phyloP scores from a whole-genome alignment of 495 filamentous ascomycete genomes.

The Penicillium nucicola region DNA sequence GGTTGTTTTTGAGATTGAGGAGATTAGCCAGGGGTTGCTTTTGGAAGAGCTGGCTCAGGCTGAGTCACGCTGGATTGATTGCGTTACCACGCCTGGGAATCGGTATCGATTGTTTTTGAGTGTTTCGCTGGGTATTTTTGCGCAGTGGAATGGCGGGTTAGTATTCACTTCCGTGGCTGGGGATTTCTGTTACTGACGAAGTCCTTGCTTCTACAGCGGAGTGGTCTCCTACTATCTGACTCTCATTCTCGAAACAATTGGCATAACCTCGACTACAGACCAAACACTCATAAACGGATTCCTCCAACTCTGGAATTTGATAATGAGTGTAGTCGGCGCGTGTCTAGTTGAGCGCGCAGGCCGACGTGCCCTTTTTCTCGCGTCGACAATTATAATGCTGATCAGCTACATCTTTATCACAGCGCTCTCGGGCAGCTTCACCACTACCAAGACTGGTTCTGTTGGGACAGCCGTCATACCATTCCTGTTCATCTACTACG shows the following conservation, averaged over 20 bases:
- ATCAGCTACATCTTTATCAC: slow-evolving; percentile 51
- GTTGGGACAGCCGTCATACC: slow-evolving; percentile 52
- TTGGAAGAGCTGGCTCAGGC: neutral
- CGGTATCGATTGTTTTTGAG: slow-evolving; percentile 8
- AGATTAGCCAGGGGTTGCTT: neutral
- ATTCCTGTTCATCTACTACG: slow-evolving; percentile 54
- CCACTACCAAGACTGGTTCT: slow-evolving; percentile 32
- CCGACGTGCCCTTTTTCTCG: slow-evolving; percentile 50
- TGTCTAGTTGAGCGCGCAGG: slow-evolving; percentile 51
- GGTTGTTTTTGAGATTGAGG: slow-evolving; percentile 5
- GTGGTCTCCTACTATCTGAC: slow-evolving; percentile 59
- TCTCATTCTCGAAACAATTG: slow-evolving; percentile 51
- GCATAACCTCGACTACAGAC: slow-evolving; percentile 41
- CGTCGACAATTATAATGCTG: slow-evolving; percentile 52
- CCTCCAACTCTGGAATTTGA: slow-evolving; percentile 11
- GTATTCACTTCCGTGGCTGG: neutral
- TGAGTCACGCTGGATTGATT: neutral
- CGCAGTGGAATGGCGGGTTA: slow-evolving; percentile 10
- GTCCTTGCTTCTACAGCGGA: neutral
- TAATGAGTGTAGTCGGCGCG: slow-evolving; percentile 38
- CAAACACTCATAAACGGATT: slow-evolving; percentile 28
- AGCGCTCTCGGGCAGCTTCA: slow-evolving; percentile 48
- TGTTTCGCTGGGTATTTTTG: slow-evolving; percentile 8
- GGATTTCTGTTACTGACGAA: neutral
- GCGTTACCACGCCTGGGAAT: slow-evolving; percentile 7